Evolutionary conservation across 768 basidiomycete genomes (phyloP).

Genomic region (Xanthoconium stramineum): DNA sequence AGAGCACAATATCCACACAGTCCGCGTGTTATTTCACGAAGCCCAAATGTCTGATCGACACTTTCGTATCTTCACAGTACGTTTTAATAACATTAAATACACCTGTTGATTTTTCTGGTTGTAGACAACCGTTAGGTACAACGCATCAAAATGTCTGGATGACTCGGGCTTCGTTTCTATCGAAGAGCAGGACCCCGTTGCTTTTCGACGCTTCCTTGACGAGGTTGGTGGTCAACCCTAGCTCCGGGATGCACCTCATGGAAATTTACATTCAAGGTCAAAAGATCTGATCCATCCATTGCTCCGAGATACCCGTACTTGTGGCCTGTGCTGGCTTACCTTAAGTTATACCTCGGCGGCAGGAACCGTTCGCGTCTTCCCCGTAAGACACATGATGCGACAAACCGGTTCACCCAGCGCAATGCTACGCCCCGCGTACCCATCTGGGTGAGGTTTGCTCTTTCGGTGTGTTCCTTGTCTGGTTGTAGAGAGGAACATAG

Average conservation of each 20-base stretch:
- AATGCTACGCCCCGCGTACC: background rate
- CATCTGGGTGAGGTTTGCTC: constrained; percentile 11
- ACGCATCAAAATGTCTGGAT: background rate
- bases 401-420: background rate
- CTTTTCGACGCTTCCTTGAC: constrained; percentile 11
- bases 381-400: no score
- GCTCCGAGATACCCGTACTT: constrained; percentile 11
- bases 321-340: constrained; percentile 17
- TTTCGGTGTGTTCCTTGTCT: constrained; percentile 1
- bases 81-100: background rate
- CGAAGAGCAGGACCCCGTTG: constrained; percentile 11
- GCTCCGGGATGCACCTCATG: background rate
- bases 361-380: background rate
- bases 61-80: constrained; percentile 4
- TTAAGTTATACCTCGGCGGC: constrained; percentile 5
- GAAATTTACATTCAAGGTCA: constrained; percentile 6
- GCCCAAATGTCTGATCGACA: background rate
- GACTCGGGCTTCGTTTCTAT: background rate
- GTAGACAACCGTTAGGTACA: constrained; percentile 2
- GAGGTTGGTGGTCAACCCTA: constrained; percentile 3
- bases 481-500: background rate
- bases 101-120: background rate
- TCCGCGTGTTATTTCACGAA: background rate
- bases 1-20: background rate
- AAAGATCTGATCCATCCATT: constrained; percentile 8